A percentile compares a stretch with the other conserved stretches of the same genome.
phyloP scores from a whole-genome alignment of 352 stramenopile species.

The Globisporangium alternatum region DNA sequence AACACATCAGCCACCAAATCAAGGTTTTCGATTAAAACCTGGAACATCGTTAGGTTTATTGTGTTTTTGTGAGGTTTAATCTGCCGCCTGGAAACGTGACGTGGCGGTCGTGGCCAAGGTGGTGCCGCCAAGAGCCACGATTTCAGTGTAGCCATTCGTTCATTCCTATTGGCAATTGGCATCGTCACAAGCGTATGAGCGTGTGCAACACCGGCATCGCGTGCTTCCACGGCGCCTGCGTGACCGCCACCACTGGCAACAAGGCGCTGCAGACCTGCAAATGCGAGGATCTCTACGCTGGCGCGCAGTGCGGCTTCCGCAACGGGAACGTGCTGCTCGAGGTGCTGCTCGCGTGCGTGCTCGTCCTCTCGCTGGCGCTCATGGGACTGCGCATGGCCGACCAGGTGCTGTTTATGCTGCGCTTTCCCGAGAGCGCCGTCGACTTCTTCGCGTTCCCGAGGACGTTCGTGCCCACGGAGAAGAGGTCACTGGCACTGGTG shows the following conservation, averaged over 20 bases:
- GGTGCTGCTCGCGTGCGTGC: constrained; percentile 36
- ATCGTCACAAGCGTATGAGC: background rate
- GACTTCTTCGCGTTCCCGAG: constrained; percentile 53
- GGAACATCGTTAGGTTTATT: no score
- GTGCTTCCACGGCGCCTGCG: constrained; percentile 57
- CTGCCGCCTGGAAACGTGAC: constrained; percentile 2
- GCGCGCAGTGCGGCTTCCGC: constrained; percentile 44
- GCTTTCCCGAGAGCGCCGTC: constrained; percentile 27
- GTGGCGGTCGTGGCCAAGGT: background rate
- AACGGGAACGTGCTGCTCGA: constrained; percentile 45
- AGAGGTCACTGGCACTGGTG: background rate
- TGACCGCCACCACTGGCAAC: constrained; percentile 8
- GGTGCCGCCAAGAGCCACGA: background rate
- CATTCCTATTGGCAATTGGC: no score
- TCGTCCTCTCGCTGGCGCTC: constrained; percentile 35
- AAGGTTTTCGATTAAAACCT: no score
- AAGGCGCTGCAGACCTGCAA: constrained; percentile 22
- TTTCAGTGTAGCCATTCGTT: background rate
- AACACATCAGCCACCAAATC: no score
- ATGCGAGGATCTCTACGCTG: constrained; percentile 47
- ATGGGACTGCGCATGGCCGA: constrained; percentile 30
- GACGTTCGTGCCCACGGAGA: constrained; percentile 4
- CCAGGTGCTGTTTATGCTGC: constrained; percentile 26
- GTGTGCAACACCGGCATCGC: constrained; percentile 14
- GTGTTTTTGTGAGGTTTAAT: background rate